A percentile compares a stretch with the other conserved stretches of the same genome.
These are phyloP conservation scores for Xylariaceae sp. DNA, from an alignment of 2,329 filamentous ascomycete genomes.

Conservation along the genomic window DNA sequence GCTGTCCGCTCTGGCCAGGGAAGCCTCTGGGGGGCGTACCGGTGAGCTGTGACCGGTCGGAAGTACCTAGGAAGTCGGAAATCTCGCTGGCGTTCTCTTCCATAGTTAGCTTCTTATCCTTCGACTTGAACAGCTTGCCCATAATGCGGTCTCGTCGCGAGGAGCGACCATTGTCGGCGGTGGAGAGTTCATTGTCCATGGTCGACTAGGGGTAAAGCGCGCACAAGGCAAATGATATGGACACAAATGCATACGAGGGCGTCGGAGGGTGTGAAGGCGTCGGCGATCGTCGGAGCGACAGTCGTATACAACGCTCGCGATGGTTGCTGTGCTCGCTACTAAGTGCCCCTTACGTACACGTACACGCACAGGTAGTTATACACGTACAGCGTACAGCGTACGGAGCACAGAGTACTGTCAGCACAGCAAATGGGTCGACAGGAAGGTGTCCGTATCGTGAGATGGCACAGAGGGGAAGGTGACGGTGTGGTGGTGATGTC, in stretches of 20 bases:
- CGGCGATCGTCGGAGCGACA: background rate
- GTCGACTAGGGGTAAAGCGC: background rate
- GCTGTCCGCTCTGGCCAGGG: slow-evolving; percentile 26
- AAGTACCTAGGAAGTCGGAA: slow-evolving; percentile 54
- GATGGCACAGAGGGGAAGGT: background rate
- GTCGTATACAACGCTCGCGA: background rate
- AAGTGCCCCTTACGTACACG: slow-evolving; percentile 1
- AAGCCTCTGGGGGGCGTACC: slow-evolving; percentile 42
- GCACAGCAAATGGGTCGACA: background rate
- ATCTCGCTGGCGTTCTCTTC: slow-evolving; percentile 46
- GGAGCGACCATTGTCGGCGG: slow-evolving; percentile 27
- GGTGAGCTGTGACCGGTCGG: slow-evolving; percentile 50
- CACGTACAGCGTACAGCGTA: background rate
- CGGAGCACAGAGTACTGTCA: background rate
- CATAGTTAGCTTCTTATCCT: slow-evolving; percentile 34
- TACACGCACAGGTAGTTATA: background rate
- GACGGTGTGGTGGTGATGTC: background rate
- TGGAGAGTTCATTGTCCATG: slow-evolving; percentile 31
- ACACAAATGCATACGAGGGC: slow-evolving; percentile 7
- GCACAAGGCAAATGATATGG: slow-evolving; percentile 8
- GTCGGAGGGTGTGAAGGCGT: background rate
- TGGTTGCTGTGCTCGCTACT: slow-evolving; percentile 11
- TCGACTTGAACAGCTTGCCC: slow-evolving; percentile 54
- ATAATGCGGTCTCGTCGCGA: slow-evolving; percentile 46
- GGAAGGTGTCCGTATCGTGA: background rate